Percentiles rank a stretch among this genome's conserved stretches.
Conservation (phyloP, 192 early-diverging fungal species). For the Dissophora globulifera region DNA sequence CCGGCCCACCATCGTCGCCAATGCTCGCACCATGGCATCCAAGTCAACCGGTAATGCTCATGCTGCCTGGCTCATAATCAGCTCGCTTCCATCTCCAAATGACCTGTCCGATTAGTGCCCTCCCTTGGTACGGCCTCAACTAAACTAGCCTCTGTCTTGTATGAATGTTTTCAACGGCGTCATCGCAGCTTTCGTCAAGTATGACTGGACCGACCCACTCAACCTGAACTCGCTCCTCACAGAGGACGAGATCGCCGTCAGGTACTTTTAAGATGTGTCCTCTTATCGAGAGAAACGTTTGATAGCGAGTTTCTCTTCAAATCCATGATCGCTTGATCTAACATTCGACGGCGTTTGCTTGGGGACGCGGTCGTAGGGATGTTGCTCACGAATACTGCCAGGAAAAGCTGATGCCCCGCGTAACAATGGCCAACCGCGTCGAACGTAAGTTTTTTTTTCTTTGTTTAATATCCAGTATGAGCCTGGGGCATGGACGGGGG, state of each 20-base stretch:
- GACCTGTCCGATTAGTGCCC: background rate
- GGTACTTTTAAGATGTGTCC: constrained; percentile 40
- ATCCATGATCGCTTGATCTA: too few relatives aligned
- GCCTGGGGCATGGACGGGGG: too few relatives aligned
- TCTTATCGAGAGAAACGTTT: too few relatives aligned
- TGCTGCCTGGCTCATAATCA: too few relatives aligned
- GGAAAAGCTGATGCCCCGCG: constrained; percentile 84
- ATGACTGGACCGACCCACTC: constrained; percentile 88
- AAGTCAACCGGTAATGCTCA: constrained; percentile 50
- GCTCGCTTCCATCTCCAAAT: background rate
- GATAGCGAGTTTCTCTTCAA: too few relatives aligned
- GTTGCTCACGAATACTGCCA: constrained; percentile 89
- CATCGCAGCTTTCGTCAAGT: constrained; percentile 67
- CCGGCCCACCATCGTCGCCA: constrained; percentile 46
- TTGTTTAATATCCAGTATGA: too few relatives aligned
- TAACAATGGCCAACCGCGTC: constrained; percentile 85
- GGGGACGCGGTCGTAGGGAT: constrained; percentile 80
- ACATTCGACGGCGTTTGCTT: too few relatives aligned
- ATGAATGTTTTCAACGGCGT: too few relatives aligned
- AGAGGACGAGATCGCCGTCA: constrained; percentile 85
- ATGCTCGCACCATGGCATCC: constrained; percentile 50
- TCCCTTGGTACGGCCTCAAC: too few relatives aligned
- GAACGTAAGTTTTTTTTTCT: constrained; percentile 77
- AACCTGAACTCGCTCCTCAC: constrained; percentile 86
- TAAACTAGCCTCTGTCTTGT: too few relatives aligned